Evolutionary conservation across 2,329 filamentous ascomycete species (phyloP).

Genomic region (Fusarium sp.): DNA sequence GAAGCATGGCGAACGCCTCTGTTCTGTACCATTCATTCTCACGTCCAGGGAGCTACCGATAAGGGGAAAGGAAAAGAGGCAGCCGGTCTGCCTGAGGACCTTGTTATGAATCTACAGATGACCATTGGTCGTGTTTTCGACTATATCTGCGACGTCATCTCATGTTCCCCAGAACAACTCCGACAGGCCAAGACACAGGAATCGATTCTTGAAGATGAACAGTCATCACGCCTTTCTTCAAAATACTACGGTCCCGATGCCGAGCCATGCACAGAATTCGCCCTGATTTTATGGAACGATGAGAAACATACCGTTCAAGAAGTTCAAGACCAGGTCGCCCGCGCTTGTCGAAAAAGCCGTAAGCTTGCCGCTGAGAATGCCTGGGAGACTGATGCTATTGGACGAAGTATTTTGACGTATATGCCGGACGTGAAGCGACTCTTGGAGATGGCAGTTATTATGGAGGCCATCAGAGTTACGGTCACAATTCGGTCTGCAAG

Average conservation of each 20-base stretch:
- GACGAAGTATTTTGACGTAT: constrained; percentile 86
- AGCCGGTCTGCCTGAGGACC: constrained; percentile 76
- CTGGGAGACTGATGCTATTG: constrained; percentile 89
- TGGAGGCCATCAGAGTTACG: constrained; percentile 96
- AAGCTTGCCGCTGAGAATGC: constrained; percentile 80
- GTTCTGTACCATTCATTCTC: constrained; percentile 93
- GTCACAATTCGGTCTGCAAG: constrained; percentile 93
- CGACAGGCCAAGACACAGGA: constrained; percentile 86
- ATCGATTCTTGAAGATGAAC: constrained; percentile 85
- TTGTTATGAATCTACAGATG: constrained; percentile 82
- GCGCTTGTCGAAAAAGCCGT: constrained; percentile 82
- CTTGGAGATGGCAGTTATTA: constrained; percentile 82
- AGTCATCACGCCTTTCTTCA: constrained; percentile 78
- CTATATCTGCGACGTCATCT: constrained; percentile 97
- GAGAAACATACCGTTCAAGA: constrained; percentile 97
- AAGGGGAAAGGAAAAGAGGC: constrained; percentile 73
- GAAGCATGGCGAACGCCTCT: constrained; percentile 93
- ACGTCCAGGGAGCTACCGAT: constrained; percentile 60
- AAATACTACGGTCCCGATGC: constrained; percentile 74
- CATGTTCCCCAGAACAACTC: constrained; percentile 95
- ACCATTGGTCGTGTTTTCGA: constrained; percentile 89
- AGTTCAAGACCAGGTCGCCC: constrained; percentile 88
- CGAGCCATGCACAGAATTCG: constrained; percentile 72
- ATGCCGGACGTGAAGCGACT: constrained; percentile 78
- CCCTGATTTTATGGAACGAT: constrained; percentile 94